Evolutionary conservation across 495 filamentous ascomycete genomes (phyloP), one percentile per base, ranked within the genome.

Genomic region (Schizothecium vesticola): DNA sequence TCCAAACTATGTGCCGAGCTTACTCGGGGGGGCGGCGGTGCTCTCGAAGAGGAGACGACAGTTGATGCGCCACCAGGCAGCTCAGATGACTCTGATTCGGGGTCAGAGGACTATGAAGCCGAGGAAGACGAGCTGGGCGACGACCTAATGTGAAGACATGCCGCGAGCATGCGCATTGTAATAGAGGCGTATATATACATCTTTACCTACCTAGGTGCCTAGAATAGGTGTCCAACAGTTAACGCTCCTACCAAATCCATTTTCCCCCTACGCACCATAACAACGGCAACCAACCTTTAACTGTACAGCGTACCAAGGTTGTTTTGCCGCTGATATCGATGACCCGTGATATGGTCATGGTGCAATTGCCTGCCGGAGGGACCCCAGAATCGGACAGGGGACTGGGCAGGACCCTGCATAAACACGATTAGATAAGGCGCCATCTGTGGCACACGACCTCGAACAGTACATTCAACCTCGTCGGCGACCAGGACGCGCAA

Each of bases 71-170:
- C 69, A 60, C 66, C 69, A 60, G 64, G 67, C 64, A 31, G 67
- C 12, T 63, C 61, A 1, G 69, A 72, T 51, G 76, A 68, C 43
- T 68, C 73, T 11, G 73, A 69, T 64, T 74, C 75, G 16, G 77
- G 79, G 61, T 81, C 80, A 51, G 80, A 82, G 71, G 73, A 76
- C 57, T 83, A 82, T 59, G 81, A 82, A 61, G 80, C 77, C 51
- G 80, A 81, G 63, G 81, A 83, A 71, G 78, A 77, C 21, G 79
- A 76, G 31, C 58, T 82, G n/a, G 75, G 76, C 19, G 76, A 76
- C 1, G 79, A 77, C 62, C 67, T 81, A 63, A 76, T 76, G 43
- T 51, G 43, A 51, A 51, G 43, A n/a, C 19, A 12, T 8, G 31
- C 11, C 31, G 12, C 9, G 31, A 13, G 31, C 31, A 33, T 13